phyloP scores from a whole-genome alignment of 495 filamentous ascomycete genomes.

The Oidiodendron maius region DNA sequence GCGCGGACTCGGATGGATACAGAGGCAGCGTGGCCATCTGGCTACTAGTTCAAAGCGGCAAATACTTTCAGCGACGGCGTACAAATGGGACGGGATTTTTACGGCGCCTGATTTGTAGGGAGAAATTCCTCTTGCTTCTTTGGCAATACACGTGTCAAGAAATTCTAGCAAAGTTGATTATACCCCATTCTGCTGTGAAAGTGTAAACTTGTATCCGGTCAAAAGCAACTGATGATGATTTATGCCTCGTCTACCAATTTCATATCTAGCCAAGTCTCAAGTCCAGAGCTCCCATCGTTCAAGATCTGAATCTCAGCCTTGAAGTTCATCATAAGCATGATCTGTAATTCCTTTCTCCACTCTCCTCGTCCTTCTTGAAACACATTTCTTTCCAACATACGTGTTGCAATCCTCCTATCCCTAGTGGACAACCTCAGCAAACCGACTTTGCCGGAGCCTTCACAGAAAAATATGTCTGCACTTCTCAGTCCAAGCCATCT shows the following conservation, averaged over 20 bases:
- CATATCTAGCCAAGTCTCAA: slow-evolving; percentile 60
- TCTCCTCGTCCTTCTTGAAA: slow-evolving; percentile 43
- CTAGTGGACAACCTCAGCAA: slow-evolving; percentile 48
- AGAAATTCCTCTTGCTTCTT: too few species aligned
- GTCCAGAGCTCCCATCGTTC: slow-evolving; percentile 47
- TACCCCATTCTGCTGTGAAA: too few species aligned
- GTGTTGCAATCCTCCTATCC: slow-evolving; percentile 62
- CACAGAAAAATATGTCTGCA: slow-evolving; percentile 41
- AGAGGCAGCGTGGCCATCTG: too few species aligned
- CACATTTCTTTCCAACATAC: slow-evolving; percentile 55
- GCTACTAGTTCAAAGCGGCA: background rate
- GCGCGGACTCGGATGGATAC: background rate
- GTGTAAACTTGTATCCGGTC: too few species aligned
- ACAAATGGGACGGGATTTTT: too few species aligned
- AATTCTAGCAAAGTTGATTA: too few species aligned
- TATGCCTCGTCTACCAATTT: slow-evolving; percentile 12
- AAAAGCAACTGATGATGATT: too few species aligned
- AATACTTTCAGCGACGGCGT: background rate
- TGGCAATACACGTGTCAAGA: too few species aligned
- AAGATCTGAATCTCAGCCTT: slow-evolving; percentile 90
- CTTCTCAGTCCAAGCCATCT: slow-evolving; percentile 72
- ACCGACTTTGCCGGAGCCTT: slow-evolving; percentile 21
- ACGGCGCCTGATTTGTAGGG: too few species aligned
- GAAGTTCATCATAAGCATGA: slow-evolving; percentile 78
- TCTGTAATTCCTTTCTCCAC: slow-evolving; percentile 65